Evolutionary conservation across 768 basidiomycete genomes (phyloP).

Genomic region (Mycena haematopus): DNA sequence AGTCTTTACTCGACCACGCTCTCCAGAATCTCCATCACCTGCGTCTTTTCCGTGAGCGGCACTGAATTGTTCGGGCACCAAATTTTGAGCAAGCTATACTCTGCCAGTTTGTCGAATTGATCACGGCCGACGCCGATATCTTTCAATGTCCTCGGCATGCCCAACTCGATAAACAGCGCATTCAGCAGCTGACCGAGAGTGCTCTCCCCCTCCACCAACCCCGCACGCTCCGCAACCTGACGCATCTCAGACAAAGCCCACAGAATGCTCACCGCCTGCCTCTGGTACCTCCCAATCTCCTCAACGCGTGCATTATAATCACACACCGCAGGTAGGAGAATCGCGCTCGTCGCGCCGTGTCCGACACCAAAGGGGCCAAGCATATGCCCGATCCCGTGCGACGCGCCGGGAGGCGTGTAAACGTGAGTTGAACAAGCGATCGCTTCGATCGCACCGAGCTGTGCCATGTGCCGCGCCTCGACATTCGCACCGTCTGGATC

Average conservation of each 20-base stretch:
- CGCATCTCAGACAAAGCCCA: constrained; percentile 11
- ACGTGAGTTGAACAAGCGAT: neutral
- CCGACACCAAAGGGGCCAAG: constrained; percentile 11
- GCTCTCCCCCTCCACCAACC: neutral
- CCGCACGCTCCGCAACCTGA: neutral
- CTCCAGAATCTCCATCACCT: constrained; percentile 16
- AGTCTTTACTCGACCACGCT: neutral
- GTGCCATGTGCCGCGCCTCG: constrained; percentile 10
- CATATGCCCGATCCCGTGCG: constrained; percentile 16
- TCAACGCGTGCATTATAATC: neutral
- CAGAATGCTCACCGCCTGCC: neutral
- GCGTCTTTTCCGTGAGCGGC: neutral
- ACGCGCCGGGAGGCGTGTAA: constrained; percentile 7
- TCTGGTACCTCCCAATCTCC: neutral
- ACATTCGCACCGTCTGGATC: neutral
- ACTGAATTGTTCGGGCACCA: constrained; percentile 5
- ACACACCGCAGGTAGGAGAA: constrained; percentile 10
- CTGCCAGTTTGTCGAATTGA: neutral
- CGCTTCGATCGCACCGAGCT: constrained; percentile 9
- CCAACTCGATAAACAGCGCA: constrained; percentile 1
- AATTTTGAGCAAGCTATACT: neutral
- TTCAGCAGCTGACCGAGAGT: neutral
- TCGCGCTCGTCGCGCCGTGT: constrained; percentile 7
- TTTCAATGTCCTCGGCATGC: constrained; percentile 8
- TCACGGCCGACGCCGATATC: constrained; percentile 12